Evolutionary conservation across 805 yeast species (phyloP).

Genomic region (Candida ovalis): DNA sequence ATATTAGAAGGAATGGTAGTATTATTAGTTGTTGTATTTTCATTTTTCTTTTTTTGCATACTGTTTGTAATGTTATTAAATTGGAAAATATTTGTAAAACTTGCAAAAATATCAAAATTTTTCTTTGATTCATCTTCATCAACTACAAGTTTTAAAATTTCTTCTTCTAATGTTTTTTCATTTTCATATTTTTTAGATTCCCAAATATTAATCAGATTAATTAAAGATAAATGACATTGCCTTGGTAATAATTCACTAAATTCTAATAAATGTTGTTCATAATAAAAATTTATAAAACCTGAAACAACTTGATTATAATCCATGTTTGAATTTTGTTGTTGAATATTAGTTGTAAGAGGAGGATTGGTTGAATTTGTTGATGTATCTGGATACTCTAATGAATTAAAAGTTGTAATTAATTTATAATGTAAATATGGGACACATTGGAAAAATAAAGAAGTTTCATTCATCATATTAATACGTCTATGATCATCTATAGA

Average conservation of each 20-base stretch:
- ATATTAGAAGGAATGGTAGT: no score
- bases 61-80: conserved; percentile 18
- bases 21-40: no score
- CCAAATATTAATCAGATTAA: conserved; percentile 36
- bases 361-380: conserved; percentile 3
- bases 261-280: conserved; percentile 32
- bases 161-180: conserved; percentile 37
- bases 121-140: conserved; percentile 30
- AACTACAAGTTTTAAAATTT: conserved; percentile 33
- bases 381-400: conserved; percentile 27
- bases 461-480: conserved; percentile 31
- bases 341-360: conserved; percentile 5
- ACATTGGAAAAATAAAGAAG: conserved; percentile 33
- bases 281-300: conserved; percentile 34
- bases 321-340: conserved; percentile 17
- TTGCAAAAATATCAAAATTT: conserved; percentile 50
- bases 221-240: conserved; percentile 30
- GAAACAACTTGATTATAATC: conserved; percentile 27
- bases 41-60: conserved; percentile 15
- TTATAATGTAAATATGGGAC: conserved; percentile 32
- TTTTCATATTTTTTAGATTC: conserved; percentile 33
- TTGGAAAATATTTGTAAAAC: conserved; percentile 61
- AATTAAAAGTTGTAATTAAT: conserved; percentile 20
- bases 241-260: conserved; percentile 31
- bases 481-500: conserved; percentile 4